Base-by-base conservation (phyloP, 1,284 basidiomycete species). In the Rhodotorula mucilaginosa region DNA sequence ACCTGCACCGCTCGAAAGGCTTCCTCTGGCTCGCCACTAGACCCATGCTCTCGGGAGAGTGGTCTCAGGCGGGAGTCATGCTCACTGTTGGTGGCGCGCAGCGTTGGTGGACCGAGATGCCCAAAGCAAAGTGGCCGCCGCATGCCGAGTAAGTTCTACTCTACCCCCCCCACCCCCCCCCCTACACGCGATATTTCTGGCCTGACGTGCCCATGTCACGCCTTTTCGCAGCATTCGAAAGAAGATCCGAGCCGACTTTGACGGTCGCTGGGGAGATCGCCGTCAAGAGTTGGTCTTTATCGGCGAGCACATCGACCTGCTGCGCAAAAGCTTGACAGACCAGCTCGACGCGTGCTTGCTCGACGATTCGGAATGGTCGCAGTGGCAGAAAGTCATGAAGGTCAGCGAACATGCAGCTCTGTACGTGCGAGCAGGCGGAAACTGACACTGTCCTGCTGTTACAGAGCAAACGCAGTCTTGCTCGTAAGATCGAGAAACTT, bases 41-140 rank as follows among this genome's bases (percentile, higher is more conserved):
- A 19, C 80, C 80, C 0, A 61, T 68, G 10, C 71, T 73, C 65
- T 81, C 80, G 60, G 84, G 84, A 48, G 83, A 84, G 67, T 83
- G 83, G 83, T 81, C 79, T 4, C 83, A 84, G 72, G 83, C 83
- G 3, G 83, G 83, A 26, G 80, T 81, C 49, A 81, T 82, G 81
- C 79, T 83, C 58, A 84, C 82, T 0, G 68, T 84, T 21, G 76
- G 77, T 19, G 83, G 82, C 2, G 83, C 83, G 16, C 78, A 76
- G 29, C 78, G 79, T 8, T 84, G 83, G 83, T 79, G 82, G 67
- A 83, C 82, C 73, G 78, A 79, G 58, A 71, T 81, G 31, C 79
- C 80, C 39, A 76, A 81, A 60, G 71, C 73, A 1, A 76, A 80
- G 48, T 84, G 83, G 83, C 81, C 82, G 0, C 77, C 77, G 18